Conservation (phyloP, 73 alveolate species). For the Uronychia binucleata region DNA sequence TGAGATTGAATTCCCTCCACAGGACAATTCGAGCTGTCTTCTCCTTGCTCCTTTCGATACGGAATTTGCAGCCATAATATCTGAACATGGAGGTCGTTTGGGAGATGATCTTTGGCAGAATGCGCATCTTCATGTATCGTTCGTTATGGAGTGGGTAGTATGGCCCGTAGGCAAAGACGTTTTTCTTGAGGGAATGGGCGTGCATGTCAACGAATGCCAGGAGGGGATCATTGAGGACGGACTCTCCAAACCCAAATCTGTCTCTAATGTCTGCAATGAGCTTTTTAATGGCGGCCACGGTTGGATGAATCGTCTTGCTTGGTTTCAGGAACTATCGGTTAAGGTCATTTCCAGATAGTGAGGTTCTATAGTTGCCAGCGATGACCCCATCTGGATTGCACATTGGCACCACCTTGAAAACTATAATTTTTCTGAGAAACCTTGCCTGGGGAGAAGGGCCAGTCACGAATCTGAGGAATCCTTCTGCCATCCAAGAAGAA, state of each 20-base stretch:
- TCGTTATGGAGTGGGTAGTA: conserved; percentile 53
- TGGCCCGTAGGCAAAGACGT: conserved; percentile 16
- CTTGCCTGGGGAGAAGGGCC: conserved; percentile 34
- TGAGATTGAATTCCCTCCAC: conserved; percentile 55
- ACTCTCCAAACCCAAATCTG: conserved; percentile 55
- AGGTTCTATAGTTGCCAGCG: conserved; percentile 81
- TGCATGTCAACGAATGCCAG: conserved; percentile 71
- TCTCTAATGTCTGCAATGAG: conserved; percentile 56
- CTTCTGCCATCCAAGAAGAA: conserved; percentile 76
- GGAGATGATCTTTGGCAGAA: conserved; percentile 52
- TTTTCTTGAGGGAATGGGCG: conserved; percentile 58
- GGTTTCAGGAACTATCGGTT: conserved; percentile 69
- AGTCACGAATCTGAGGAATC: conserved; percentile 62
- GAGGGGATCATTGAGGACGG: conserved; percentile 20
- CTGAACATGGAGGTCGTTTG: conserved; percentile 62
- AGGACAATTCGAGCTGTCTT: conserved; percentile 72
- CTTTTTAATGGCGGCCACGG: conserved; percentile 56
- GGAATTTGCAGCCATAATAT: conserved; percentile 54
- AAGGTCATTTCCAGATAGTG: conserved; percentile 80
- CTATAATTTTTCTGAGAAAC: conserved; percentile 67
- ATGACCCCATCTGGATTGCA: conserved; percentile 94
- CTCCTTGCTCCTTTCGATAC: conserved; percentile 33
- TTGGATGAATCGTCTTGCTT: conserved; percentile 56
- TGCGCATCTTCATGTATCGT: conserved; percentile 48
- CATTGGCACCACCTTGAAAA: conserved; percentile 90